These are phyloP conservation scores for Elaeis guineensis DNA, from an alignment of 176 grass and related monocot genomes.

Conservation along the genomic window DNA sequence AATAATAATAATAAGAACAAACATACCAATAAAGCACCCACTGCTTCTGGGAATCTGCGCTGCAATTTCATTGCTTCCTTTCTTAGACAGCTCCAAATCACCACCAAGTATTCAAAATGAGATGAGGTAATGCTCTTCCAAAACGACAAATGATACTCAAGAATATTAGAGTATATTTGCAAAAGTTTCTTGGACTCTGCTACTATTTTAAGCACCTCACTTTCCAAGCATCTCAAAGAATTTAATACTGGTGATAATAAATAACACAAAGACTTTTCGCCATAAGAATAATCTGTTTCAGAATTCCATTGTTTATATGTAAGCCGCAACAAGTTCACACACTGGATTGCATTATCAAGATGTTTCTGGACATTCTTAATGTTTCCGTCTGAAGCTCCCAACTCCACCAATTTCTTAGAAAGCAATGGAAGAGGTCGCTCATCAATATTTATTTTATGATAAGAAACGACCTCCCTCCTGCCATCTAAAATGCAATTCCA, in stretches of 20 bases:
- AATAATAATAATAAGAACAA: conserved; percentile 1
- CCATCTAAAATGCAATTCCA: conserved; percentile 51
- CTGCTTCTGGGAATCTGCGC: conserved; percentile 31
- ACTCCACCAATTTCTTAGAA: conserved; percentile 45
- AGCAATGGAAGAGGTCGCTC: conserved; percentile 44
- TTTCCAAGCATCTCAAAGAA: conserved; percentile 57
- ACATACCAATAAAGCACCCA: conserved; percentile 53
- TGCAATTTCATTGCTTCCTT: conserved; percentile 64
- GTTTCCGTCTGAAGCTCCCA: conserved; percentile 26
- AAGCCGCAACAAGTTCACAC: conserved; percentile 59
- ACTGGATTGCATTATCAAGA: conserved; percentile 30
- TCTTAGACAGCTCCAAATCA: conserved; percentile 74
- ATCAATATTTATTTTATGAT: conserved; percentile 53
- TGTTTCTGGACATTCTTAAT: conserved; percentile 31
- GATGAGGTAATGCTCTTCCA: conserved; percentile 62
- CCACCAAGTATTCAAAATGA: conserved; percentile 42
- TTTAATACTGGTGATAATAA: conserved; percentile 35
- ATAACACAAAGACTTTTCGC: conserved; percentile 23
- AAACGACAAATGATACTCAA: conserved; percentile 76
- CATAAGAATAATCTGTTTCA: conserved; percentile 36
- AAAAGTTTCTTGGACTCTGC: conserved; percentile 29
- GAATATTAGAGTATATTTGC: conserved; percentile 44
- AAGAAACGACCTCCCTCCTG: conserved; percentile 40
- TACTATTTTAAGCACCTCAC: conserved; percentile 44
- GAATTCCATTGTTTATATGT: conserved; percentile 58